Evolutionary conservation across 2,329 filamentous ascomycete species (phyloP), one percentile per base, ranked within the genome.

Genomic region (Sarocladium strictum): DNA sequence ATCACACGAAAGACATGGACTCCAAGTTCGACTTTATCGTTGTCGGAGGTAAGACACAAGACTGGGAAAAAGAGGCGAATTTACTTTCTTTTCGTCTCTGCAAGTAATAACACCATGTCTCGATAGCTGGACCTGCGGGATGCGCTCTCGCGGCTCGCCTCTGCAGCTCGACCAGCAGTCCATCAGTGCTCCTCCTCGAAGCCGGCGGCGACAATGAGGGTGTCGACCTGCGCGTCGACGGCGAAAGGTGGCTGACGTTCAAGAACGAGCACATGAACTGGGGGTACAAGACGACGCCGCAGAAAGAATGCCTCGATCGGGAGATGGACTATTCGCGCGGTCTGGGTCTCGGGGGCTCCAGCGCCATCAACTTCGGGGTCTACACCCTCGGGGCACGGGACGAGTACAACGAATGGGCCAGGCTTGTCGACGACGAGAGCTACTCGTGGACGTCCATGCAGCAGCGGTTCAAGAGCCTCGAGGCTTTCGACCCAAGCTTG

Each of bases 401-500:
- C 53, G 84, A 87, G 58, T 86, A 82, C 57, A 75, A 87, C 26
- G 73, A 80, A 53, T 86, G 83, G 81, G 81, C 81, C 1, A 67
- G 71, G 0, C 57, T 77, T 2, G 76, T 81, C 0, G 80, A 67
- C 0, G 83, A 87, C 58, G 73, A 81, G 3, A 63, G 67, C 0
- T 87, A 77, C 64, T 58, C 61, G 2, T 87, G 83, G 83, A 66
- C 76, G 2, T 68, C 72, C 41, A 78, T 81, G 26, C 72, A 79
- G 55, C 56, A 65, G 2, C 71, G 77, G 1, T 80, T 77, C 60
- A 78, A 78, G 57, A 66, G 64, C 15, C 69, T 86, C 17, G 82
- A 85, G 62, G 75, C 67, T 0, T 84, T 80, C 59, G 72, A 82
- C 55, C 64, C 66, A 1, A 61, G 70, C 1, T 58, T 75, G 10